A percentile compares a stretch with the other conserved stretches of the same genome.
Evolutionary conservation across 257 asterid genomes (phyloP).

Genomic region (Solanum medicagineum): DNA sequence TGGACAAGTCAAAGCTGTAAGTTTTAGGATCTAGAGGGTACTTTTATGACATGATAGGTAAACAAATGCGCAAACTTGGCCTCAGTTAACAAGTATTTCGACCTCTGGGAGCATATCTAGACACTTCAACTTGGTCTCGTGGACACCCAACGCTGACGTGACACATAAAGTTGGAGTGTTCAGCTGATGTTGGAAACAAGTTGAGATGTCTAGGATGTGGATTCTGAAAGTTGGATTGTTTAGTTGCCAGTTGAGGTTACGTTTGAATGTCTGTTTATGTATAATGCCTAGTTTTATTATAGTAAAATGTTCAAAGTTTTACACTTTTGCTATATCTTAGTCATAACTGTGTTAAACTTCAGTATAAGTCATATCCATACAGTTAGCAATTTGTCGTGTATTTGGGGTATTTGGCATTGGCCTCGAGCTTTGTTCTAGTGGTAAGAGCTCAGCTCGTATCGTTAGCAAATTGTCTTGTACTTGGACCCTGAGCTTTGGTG

Average conservation of each 20-base stretch:
- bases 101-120: background rate
- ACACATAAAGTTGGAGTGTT: background rate
- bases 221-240: background rate
- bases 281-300: background rate
- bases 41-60: background rate
- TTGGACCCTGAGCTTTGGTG: background rate
- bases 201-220: background rate
- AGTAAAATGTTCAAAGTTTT: background rate
- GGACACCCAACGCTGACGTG: background rate
- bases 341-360: background rate
- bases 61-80: too few relatives aligned
- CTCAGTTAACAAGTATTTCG: too few relatives aligned
- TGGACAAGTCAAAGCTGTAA: slow-evolving; percentile 50
- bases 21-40: background rate
- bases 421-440: background rate
- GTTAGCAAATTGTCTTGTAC: background rate
- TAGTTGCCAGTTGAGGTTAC: background rate
- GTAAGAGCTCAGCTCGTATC: background rate
- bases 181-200: background rate
- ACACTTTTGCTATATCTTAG: background rate
- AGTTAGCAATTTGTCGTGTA: background rate
- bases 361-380: background rate
- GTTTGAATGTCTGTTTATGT: background rate
- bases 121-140: background rate
- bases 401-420: background rate